Base-by-base conservation (phyloP, 257 asterid genomes). In the Schizonepeta tenuifolia region DNA sequence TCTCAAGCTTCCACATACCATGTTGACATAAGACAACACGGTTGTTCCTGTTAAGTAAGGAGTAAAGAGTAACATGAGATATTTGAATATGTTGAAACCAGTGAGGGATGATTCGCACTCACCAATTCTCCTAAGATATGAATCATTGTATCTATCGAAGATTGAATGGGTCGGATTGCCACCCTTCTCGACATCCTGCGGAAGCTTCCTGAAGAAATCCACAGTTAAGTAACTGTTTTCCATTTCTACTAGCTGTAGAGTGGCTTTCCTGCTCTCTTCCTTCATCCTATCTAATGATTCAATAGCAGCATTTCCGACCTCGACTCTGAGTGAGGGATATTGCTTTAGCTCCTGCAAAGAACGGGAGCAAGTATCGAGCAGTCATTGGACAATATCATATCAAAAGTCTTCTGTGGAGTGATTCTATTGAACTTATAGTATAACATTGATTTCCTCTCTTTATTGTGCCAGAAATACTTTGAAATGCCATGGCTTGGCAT, bases 181-280 rank as follows among this genome's bases (percentile, higher is more conserved):
- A 62, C 99, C 99, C 93, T 95, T 92, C 86, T 95, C 99, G 14
- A 86, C 87, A 85, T 95, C 99, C 76, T 95, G 99, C 65, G 99
- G 99, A 81, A 95, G 98, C 83, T 95, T 95, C 78, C 99, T 80
- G 82, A 95, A 95, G 87, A 95, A 95, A 77, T 92, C 98, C 41
- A 92, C 98, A 14, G 99, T 95, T 31, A 95, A 70, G 86, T 95
- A 95, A 83, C 97, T 81, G 49, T 78, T 78, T 82, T 95, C 98
- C 99, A 95, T 95, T 72, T 95, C 99, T 62, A 95, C 98, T 3
- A 95, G 90, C 86, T 92, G 99, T 18, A 95, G 72, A 71, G 96
- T 86, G 40, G 99, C 97, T 75, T 81, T 92, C 86, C 81, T 92
- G 89, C 99, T 92, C 73, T 95, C 99, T 56, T 90, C 99, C 83